Conservation (phyloP, 495 filamentous ascomycete genomes). For the Opeltia flavorubescens region DNA sequence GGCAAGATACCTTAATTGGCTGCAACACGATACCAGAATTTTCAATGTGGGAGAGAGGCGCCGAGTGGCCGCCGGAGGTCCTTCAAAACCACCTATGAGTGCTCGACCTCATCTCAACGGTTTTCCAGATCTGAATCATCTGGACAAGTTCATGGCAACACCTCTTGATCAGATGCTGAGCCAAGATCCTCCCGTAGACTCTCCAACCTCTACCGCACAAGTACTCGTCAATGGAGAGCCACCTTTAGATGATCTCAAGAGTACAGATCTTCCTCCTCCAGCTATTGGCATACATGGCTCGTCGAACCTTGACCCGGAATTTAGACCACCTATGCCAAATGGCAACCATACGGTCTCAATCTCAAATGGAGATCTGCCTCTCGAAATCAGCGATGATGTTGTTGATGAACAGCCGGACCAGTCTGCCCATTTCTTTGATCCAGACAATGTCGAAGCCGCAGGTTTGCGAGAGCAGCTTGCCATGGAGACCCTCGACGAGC, state of each 20-base stretch:
- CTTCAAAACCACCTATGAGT: constrained; percentile 21
- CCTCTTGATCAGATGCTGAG: constrained; percentile 18
- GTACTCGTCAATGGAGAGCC: constrained; percentile 36
- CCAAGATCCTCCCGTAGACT: constrained; percentile 21
- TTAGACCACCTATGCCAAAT: neutral
- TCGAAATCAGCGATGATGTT: constrained; percentile 2
- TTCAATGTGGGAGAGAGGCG: constrained; percentile 94
- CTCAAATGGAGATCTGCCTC: constrained; percentile 1
- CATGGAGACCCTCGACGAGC: constrained; percentile 79
- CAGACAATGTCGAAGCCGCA: constrained; percentile 67
- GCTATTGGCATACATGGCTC: constrained; percentile 7
- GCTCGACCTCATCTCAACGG: neutral
- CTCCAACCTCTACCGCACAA: constrained; percentile 27
- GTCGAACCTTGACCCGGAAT: constrained; percentile 4
- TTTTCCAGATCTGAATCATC: constrained; percentile 19
- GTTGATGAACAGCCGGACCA: constrained; percentile 56
- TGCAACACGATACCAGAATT: constrained; percentile 86
- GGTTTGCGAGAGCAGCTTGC: constrained; percentile 82
- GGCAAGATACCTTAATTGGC: constrained; percentile 87
- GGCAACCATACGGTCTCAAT: constrained; percentile 9
- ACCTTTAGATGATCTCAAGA: constrained; percentile 12
- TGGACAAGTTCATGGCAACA: constrained; percentile 18
- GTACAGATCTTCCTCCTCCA: constrained; percentile 19
- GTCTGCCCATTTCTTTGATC: constrained; percentile 88
- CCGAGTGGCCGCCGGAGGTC: constrained; percentile 55